phyloP scores from a whole-genome alignment of 805 yeast genomes.

The Yarrowia keelungensis region DNA sequence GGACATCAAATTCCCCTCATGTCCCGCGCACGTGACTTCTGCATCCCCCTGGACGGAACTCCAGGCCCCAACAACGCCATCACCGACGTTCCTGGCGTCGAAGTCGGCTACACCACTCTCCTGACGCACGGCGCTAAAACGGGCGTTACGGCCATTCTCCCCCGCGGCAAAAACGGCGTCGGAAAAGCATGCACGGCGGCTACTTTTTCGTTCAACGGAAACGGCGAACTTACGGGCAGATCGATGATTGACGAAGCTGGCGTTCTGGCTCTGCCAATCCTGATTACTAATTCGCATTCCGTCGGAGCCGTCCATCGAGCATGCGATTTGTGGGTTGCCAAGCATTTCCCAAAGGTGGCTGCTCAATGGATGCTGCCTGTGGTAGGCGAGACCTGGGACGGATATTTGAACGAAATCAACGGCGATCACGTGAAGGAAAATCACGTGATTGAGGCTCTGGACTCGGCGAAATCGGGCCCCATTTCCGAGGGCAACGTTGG shows the following conservation, averaged over 20 bases:
- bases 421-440: slow-evolving; percentile 29
- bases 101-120: slow-evolving; percentile 16
- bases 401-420: slow-evolving; percentile 23
- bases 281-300: slow-evolving; percentile 10
- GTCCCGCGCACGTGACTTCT: neutral
- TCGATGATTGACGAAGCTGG: slow-evolving; percentile 35
- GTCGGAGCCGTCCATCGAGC: slow-evolving; percentile 21
- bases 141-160: slow-evolving; percentile 21
- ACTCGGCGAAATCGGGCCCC: neutral
- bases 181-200: slow-evolving; percentile 29
- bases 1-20: no score
- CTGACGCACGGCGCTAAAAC: neutral
- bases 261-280: slow-evolving; percentile 6
- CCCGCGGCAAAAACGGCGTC: slow-evolving; percentile 17
- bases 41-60: slow-evolving; percentile 7
- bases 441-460: slow-evolving; percentile 11
- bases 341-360: slow-evolving; percentile 12
- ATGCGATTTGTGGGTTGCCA: slow-evolving; percentile 10
- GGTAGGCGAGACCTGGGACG: slow-evolving; percentile 32
- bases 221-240: slow-evolving; percentile 20
- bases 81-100: slow-evolving; percentile 24
- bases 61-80: slow-evolving; percentile 17
- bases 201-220: slow-evolving; percentile 24
- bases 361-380: slow-evolving; percentile 35
- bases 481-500: slow-evolving; percentile 12